Conservation (phyloP, 495 filamentous ascomycete genomes). For the Podospora bellae-mahoneyi region DNA sequence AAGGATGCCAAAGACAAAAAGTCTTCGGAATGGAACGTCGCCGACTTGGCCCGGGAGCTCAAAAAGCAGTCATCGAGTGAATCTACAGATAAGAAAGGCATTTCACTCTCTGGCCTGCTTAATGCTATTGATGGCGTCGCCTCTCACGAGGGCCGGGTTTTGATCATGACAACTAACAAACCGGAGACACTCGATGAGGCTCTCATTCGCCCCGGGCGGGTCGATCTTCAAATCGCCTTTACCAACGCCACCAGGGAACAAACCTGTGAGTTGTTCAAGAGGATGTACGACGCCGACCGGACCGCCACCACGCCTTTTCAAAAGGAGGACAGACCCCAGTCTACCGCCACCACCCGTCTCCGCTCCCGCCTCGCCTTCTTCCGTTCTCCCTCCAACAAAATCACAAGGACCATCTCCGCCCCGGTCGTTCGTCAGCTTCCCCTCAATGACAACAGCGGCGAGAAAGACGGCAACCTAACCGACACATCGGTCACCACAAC, state of each 20-base stretch:
- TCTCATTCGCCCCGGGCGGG: slow-evolving; percentile 69
- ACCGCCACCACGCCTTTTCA: neutral
- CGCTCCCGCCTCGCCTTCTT: slow-evolving; percentile 1
- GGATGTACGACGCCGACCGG: slow-evolving; percentile 61
- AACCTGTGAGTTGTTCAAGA: slow-evolving; percentile 63
- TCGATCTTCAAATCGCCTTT: slow-evolving; percentile 71
- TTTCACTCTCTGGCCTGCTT: slow-evolving; percentile 74
- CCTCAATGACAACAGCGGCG: neutral
- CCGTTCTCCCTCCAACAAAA: slow-evolving; percentile 12
- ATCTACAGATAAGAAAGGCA: slow-evolving; percentile 40
- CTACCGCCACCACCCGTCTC: neutral
- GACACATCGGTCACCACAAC: slow-evolving; percentile 21
- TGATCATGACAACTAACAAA: slow-evolving; percentile 84
- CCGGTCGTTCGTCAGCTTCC: neutral
- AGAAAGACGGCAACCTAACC: slow-evolving; percentile 16
- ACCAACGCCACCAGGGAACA: slow-evolving; percentile 60
- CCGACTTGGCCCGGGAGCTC: slow-evolving; percentile 36
- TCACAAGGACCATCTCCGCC: slow-evolving; percentile 5
- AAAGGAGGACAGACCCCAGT: neutral
- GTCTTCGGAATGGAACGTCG: slow-evolving; percentile 32
- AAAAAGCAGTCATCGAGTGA: slow-evolving; percentile 29
- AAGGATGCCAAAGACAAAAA: slow-evolving; percentile 17
- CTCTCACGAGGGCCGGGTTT: slow-evolving; percentile 72
- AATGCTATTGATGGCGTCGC: slow-evolving; percentile 83
- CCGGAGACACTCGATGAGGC: slow-evolving; percentile 71